phyloP scores from a whole-genome alignment of 2,329 filamentous ascomycete genomes.

The Sordariomycetes sp. region DNA sequence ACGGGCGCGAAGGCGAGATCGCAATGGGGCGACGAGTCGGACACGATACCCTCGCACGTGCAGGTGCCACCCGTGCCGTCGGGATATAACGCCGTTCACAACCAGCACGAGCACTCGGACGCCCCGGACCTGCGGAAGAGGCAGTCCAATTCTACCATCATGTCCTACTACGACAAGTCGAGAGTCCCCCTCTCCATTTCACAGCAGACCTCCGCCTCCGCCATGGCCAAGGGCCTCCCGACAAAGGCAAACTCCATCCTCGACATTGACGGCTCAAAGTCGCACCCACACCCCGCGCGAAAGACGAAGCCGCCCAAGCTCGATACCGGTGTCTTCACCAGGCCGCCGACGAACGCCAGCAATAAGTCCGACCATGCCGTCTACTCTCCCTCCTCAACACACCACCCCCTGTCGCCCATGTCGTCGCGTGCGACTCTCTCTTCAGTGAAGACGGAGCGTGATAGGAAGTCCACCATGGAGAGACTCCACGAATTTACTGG shows the following conservation, averaged over 20 bases:
- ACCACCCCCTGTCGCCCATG: constrained; percentile 11
- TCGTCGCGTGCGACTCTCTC: constrained; percentile 6
- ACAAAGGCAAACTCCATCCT: constrained; percentile 31
- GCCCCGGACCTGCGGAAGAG: constrained; percentile 29
- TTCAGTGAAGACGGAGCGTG: constrained; percentile 11
- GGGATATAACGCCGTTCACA: constrained; percentile 7
- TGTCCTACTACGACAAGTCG: constrained; percentile 42
- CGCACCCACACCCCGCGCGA: constrained; percentile 18
- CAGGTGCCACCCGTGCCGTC: constrained; percentile 7
- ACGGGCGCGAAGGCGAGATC: constrained; percentile 9
- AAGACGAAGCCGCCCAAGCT: constrained; percentile 17
- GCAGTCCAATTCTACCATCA: constrained; percentile 40
- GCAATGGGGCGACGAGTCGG: constrained; percentile 32
- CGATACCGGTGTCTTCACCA: constrained; percentile 16
- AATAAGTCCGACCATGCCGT: constrained; percentile 18
- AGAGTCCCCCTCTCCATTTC: constrained; percentile 43
- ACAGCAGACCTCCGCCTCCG: constrained; percentile 43
- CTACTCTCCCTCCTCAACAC: background rate
- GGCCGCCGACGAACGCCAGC: constrained; percentile 16
- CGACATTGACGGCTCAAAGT: constrained; percentile 26
- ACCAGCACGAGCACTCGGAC: constrained; percentile 19
- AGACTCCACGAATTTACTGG: constrained; percentile 10
- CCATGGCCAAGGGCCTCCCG: constrained; percentile 42
- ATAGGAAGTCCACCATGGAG: constrained; percentile 22
- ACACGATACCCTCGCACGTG: constrained; percentile 23